Evolutionary conservation across 2,329 filamentous ascomycete species (phyloP).

Genomic region (Chrysoporthe deuterocubensis): DNA sequence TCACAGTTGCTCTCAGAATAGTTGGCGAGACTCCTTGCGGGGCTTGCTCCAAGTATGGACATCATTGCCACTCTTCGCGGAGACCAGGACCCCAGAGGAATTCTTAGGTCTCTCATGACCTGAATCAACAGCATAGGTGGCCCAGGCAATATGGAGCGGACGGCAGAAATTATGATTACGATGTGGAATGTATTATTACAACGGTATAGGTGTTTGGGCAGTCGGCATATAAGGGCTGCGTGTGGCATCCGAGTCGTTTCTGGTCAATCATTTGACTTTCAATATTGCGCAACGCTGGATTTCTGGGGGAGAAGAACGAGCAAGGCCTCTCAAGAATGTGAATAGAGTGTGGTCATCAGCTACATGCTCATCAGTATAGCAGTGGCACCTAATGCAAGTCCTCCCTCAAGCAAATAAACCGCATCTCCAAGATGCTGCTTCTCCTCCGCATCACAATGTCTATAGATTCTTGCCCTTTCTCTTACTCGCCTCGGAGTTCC

Average conservation of each 20-base stretch:
- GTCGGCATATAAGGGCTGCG: neutral
- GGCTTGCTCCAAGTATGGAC: neutral
- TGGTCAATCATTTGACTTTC: neutral
- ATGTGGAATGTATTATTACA: constrained; percentile 2
- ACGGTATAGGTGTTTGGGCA: neutral
- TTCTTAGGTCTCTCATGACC: neutral
- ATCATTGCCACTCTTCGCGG: neutral
- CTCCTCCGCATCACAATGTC: neutral
- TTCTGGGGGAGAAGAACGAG: neutral
- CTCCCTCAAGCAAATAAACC: neutral
- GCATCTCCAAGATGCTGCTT: too few relatives aligned
- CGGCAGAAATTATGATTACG: neutral
- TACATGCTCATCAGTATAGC: neutral
- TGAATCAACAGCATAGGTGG: neutral
- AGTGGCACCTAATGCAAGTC: neutral
- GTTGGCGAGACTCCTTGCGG: neutral
- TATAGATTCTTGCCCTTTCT: constrained; percentile 34
- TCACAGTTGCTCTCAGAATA: neutral
- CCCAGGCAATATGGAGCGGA: neutral
- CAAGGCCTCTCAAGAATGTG: neutral
- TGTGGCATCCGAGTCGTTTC: neutral
- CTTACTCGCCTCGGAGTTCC: constrained; percentile 41
- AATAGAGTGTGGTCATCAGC: neutral
- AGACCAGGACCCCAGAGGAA: neutral
- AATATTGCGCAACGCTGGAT: neutral